Conservation (phyloP, 2,329 filamentous ascomycete species). For the Exophiala alcalophila region DNA sequence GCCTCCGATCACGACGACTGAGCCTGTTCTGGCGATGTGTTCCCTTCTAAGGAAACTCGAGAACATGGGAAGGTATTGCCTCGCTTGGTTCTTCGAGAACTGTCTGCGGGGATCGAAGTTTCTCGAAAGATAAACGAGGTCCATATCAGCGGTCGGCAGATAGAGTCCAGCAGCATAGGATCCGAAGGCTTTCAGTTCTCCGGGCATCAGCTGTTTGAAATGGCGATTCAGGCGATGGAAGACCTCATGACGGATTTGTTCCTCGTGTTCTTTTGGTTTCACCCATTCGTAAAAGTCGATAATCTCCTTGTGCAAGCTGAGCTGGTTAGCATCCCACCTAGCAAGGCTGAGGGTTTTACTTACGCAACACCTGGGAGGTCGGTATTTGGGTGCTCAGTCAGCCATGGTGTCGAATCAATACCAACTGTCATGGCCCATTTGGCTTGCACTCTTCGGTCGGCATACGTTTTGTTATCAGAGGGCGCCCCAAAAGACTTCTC, state of each 20-base stretch:
- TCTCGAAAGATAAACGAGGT: conserved; percentile 73
- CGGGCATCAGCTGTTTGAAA: conserved; percentile 57
- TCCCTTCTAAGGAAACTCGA: conserved; percentile 56
- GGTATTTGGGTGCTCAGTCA: conserved; percentile 1
- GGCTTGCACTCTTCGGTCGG: conserved; percentile 14
- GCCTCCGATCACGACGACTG: conserved; percentile 65
- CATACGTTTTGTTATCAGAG: conserved; percentile 6
- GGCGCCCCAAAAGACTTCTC: conserved; percentile 33
- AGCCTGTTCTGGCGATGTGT: conserved; percentile 56
- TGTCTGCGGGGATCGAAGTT: conserved; percentile 52
- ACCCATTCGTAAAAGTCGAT: conserved; percentile 85
- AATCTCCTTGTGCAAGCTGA: conserved; percentile 85
- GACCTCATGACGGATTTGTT: conserved; percentile 68
- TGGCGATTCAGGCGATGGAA: conserved; percentile 64
- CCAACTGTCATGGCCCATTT: conserved; percentile 13
- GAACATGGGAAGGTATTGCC: conserved; percentile 60
- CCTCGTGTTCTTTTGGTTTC: conserved; percentile 72
- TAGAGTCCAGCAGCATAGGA: conserved; percentile 85
- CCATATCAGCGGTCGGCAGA: conserved; percentile 83
- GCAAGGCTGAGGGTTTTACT: conserved; percentile 7
- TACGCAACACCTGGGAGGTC: conserved; percentile 25
- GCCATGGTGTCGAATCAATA: conserved; percentile 16
- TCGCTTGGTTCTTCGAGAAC: conserved; percentile 43
- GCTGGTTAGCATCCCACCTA: conserved; percentile 12
- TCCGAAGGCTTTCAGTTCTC: conserved; percentile 74